A percentile compares a stretch with the other conserved stretches of the same genome.
These are phyloP conservation scores for Diaporthe batatas DNA, from an alignment of 2,329 filamentous ascomycete genomes.

Conservation along the genomic window DNA sequence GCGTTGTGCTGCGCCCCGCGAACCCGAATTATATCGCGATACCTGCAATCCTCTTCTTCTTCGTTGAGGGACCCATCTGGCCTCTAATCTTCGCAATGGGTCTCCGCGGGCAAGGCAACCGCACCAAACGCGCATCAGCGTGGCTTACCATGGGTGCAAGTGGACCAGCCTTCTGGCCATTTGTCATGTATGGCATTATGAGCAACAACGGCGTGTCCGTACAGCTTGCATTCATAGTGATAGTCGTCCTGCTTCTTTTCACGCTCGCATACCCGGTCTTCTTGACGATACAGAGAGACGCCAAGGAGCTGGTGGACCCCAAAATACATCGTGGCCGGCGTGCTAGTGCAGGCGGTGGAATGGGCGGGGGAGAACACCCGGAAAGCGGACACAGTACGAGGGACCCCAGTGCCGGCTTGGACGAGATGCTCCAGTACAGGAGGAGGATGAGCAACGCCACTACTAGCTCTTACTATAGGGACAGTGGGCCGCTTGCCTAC, in stretches of 20 bases:
- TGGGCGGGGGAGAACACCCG: slow-evolving; percentile 16
- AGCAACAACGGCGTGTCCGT: slow-evolving; percentile 55
- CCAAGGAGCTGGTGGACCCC: slow-evolving; percentile 55
- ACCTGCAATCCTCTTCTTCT: slow-evolving; percentile 79
- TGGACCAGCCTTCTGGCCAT: slow-evolving; percentile 81
- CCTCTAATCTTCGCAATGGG: slow-evolving; percentile 85
- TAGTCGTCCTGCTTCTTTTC: slow-evolving; percentile 65
- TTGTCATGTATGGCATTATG: slow-evolving; percentile 78
- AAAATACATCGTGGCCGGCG: not conserved
- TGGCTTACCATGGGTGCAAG: slow-evolving; percentile 83
- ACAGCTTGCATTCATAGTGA: slow-evolving; percentile 74
- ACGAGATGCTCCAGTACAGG: slow-evolving; percentile 23
- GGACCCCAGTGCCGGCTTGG: slow-evolving; percentile 23
- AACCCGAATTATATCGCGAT: slow-evolving; percentile 65
- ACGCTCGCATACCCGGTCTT: slow-evolving; percentile 64
- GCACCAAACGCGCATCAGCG: slow-evolving; percentile 83
- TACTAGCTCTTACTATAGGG: not conserved
- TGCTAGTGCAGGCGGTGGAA: slow-evolving; percentile 15
- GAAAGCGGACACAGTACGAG: slow-evolving; percentile 21
- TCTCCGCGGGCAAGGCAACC: slow-evolving; percentile 82
- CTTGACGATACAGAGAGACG: slow-evolving; percentile 61
- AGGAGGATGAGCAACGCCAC: slow-evolving; percentile 24
- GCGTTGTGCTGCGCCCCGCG: slow-evolving; percentile 58
- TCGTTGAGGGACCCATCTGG: slow-evolving; percentile 87
- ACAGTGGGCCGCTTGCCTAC: slow-evolving; percentile 3